These are phyloP conservation scores for Cercospora sp. DNA, from an alignment of 2,329 filamentous ascomycete genomes.

Conservation along the genomic window DNA sequence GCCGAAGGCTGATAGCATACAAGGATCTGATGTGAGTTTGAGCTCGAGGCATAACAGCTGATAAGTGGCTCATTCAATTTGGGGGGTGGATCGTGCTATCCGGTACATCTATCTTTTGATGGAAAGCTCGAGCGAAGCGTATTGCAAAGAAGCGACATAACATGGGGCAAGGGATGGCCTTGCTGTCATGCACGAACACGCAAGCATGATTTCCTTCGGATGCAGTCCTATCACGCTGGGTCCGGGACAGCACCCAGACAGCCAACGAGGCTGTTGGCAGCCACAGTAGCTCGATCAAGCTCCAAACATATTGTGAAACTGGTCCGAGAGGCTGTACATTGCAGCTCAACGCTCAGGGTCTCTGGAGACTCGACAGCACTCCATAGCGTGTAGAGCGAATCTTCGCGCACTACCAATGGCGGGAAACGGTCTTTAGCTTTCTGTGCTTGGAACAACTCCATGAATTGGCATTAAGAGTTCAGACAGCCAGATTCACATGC, in stretches of 20 bases:
- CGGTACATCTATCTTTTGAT: neutral
- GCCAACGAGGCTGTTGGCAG: neutral
- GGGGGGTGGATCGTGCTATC: neutral
- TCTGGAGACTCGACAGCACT: neutral
- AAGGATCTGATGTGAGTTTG: neutral
- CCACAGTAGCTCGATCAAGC: neutral
- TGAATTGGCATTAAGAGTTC: neutral
- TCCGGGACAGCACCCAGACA: neutral
- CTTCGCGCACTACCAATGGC: neutral
- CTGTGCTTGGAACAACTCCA: neutral
- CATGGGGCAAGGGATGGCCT: neutral
- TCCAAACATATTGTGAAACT: neutral
- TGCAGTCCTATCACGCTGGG: neutral
- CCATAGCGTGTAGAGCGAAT: neutral
- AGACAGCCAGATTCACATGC: slow-evolving; percentile 37
- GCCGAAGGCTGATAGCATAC: neutral
- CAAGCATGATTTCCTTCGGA: neutral
- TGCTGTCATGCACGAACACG: neutral
- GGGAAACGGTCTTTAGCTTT: neutral
- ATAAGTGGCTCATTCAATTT: too few species aligned
- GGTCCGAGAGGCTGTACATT: neutral
- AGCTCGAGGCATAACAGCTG: neutral
- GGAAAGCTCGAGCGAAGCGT: neutral
- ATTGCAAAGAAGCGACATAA: neutral
- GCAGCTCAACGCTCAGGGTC: neutral